These are phyloP conservation scores for Suhomyces kilbournensis DNA, from an alignment of 805 yeast species.

Conservation along the genomic window DNA sequence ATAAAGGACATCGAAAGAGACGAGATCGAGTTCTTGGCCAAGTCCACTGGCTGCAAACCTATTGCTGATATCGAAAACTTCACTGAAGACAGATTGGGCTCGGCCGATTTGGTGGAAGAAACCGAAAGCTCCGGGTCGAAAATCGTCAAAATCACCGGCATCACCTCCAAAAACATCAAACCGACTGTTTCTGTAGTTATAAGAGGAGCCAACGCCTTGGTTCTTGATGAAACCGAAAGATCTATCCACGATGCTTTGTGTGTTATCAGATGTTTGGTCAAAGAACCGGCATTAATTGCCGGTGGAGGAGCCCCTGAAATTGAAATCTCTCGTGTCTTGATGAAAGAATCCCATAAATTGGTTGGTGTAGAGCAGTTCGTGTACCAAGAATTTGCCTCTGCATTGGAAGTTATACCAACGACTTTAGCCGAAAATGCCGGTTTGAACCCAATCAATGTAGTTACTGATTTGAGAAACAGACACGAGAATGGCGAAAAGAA, in stretches of 20 bases:
- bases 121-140: slow-evolving; percentile 85
- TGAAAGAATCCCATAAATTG: slow-evolving; percentile 66
- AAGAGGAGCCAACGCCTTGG: slow-evolving; percentile 90
- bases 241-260: slow-evolving; percentile 97
- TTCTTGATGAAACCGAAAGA: slow-evolving; percentile 94
- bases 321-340: slow-evolving; percentile 74
- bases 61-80: slow-evolving; percentile 93
- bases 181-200: slow-evolving; percentile 86
- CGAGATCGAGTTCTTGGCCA: slow-evolving; percentile 85
- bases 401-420: slow-evolving; percentile 89
- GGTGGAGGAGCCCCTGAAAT: slow-evolving; percentile 99
- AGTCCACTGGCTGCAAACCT: slow-evolving; percentile 90
- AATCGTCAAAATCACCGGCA: slow-evolving; percentile 83
- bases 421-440: slow-evolving; percentile 96
- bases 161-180: slow-evolving; percentile 47
- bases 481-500: slow-evolving; percentile 88
- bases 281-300: slow-evolving; percentile 85
- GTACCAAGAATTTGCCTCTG: slow-evolving; percentile 88
- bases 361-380: slow-evolving; percentile 89
- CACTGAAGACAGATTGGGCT: slow-evolving; percentile 87
- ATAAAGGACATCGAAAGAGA: slow-evolving; percentile 95
- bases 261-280: slow-evolving; percentile 84
- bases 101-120: slow-evolving; percentile 92
- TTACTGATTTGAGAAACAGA: slow-evolving; percentile 85
- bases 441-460: slow-evolving; percentile 83